Evolutionary conservation across 75 land plant species (phyloP), one percentile per base, ranked within the genome.

Genomic region (Sequoia sempervirens): DNA sequence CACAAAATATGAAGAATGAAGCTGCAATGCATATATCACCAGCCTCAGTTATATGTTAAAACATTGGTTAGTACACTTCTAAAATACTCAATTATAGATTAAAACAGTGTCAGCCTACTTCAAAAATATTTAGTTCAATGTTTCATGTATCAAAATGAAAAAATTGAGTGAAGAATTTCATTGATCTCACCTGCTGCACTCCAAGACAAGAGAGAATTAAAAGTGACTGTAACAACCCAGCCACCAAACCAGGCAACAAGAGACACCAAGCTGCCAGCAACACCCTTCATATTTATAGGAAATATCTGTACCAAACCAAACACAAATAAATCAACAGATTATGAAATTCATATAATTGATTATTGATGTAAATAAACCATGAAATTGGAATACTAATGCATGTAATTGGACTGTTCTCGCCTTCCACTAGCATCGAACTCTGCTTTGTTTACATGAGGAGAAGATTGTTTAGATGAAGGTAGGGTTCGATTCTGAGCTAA

Each of bases 201-300:
- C 93, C 93, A 92, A 36, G 70, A 82, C 41, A 89, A 58, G 47
- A 87, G 80, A 58, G 80, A 87, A 83, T 84, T 89, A 84, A 92
- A 92, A 66, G 85, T 83, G 37, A 81, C 80, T 38, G 93, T 79
- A 68, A 92, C 84, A 36, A 79, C 26, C 89, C 88, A 92, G 2
- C 92, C 83, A 64, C 87, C 75, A 37, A 82, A 30, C 90, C 90
- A 91, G 26, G 73, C 80, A n/a, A 84, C 81, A 28, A 89, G 64
- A 5, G 87, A 84, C 1, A 89, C 89, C 40, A 92, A 52, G 84
- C 90, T 92, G 80, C 93, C 92, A 52, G 87, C 92, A 13, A 88
- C 47, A 36, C 90, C 93, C 75, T 91, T 92, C 28, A 92, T 82
- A 54, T 86, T 84, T 36, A 89, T 73, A 5, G 92, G 89, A 64